These are phyloP conservation scores for Ochromonas danica DNA, from an alignment of 108 stramenopile genomes.

Conservation along the genomic window DNA sequence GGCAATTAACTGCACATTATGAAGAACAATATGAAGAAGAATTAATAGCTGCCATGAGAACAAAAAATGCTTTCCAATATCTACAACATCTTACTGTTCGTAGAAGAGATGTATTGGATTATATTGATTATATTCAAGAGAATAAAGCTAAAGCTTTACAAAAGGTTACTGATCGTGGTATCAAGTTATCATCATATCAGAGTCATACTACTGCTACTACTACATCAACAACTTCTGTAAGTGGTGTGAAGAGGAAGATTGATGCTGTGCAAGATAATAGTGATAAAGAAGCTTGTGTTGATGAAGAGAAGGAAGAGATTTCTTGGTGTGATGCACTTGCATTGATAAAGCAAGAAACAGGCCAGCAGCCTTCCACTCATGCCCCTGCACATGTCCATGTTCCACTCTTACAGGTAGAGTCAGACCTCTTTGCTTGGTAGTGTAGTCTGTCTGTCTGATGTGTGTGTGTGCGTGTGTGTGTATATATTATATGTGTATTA, in stretches of 20 bases:
- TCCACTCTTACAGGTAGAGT: too few relatives aligned
- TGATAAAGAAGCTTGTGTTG: too few relatives aligned
- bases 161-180: neutral
- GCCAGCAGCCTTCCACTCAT: neutral
- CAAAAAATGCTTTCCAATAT: neutral
- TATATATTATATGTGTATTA: neutral
- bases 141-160: neutral
- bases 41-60: neutral
- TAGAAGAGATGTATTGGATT: neutral
- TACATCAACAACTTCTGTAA: neutral
- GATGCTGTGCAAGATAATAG: neutral
- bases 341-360: neutral
- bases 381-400: too few relatives aligned
- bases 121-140: neutral
- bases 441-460: neutral
- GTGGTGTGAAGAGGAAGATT: neutral
- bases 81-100: neutral
- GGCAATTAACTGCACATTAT: slow-evolving; percentile 14
- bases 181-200: too few relatives aligned
- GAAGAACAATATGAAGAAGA: neutral
- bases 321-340: too few relatives aligned
- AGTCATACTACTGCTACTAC: neutral
- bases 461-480: neutral
- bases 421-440: neutral
- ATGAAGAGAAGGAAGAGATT: too few relatives aligned